A percentile compares a stretch with the other conserved stretches of the same genome.
These are phyloP conservation scores for Aspergillus carlsbadensis DNA, from an alignment of 495 filamentous ascomycete genomes.

Conservation along the genomic window DNA sequence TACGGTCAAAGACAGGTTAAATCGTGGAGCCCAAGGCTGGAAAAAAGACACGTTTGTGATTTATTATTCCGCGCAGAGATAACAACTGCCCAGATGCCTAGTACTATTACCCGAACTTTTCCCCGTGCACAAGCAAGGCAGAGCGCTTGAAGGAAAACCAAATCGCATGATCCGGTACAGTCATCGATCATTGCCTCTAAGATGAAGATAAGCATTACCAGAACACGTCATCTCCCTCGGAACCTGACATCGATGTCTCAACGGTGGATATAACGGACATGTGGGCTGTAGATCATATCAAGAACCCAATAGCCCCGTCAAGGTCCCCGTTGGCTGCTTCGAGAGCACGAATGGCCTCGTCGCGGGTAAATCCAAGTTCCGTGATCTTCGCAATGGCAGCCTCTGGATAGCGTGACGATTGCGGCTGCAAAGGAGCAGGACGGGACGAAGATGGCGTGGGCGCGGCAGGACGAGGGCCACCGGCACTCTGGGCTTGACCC, in stretches of 20 bases:
- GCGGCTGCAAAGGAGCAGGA: constrained; percentile 27
- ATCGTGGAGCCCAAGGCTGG: background rate
- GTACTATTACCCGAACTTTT: no score
- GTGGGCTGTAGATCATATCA: constrained; percentile 59
- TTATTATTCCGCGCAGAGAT: background rate
- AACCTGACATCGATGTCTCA: background rate
- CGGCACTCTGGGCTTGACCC: constrained; percentile 16
- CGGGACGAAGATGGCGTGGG: constrained; percentile 15
- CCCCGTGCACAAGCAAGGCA: no score
- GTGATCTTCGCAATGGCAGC: constrained; percentile 62
- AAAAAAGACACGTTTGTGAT: background rate
- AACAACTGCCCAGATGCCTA: background rate
- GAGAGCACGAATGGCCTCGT: constrained; percentile 76
- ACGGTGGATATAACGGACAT: background rate
- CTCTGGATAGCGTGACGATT: constrained; percentile 39
- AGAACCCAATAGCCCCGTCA: constrained; percentile 78
- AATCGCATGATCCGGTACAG: no score
- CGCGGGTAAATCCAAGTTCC: constrained; percentile 74
- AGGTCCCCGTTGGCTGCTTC: constrained; percentile 83
- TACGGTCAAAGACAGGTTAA: no score
- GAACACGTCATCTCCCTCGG: constrained; percentile 6
- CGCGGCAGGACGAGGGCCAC: constrained; percentile 13
- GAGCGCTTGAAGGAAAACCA: no score
- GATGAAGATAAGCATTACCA: constrained; percentile 5
- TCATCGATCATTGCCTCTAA: constrained; percentile 4